Base-by-base conservation (phyloP, 2,329 filamentous ascomycete species). In the Aspergillus nomiae region DNA sequence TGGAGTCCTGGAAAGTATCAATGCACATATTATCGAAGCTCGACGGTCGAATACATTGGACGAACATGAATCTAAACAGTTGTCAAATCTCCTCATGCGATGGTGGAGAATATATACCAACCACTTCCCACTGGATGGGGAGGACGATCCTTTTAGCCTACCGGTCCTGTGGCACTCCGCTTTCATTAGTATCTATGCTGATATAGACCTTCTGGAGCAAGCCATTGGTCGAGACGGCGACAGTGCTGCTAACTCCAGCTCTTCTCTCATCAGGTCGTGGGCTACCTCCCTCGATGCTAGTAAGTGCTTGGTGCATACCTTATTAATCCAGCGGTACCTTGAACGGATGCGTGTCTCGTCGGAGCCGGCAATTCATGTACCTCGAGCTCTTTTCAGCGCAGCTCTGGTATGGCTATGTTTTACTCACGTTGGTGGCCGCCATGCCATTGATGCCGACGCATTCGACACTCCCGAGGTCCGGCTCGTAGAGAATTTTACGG, bases 161-260 rank as follows among this genome's bases (percentile, higher is more conserved):
- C 67, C 68, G 11, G 70, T 73, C 9, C 65, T 75, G 24, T 76
- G 73, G 73, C 73, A 76, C 50, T 69, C 68, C 0, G 66, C 72
- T 9, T 74, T 69, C 41, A 74, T 76, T 48, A 65, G 60, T 7
- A 58, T 75, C 1, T 68, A 71, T 50, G 69, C 68, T 2, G 71
- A 76, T 46, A 67, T 75, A 30, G 67, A 75, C 43, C 62, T 70
- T 2, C 55, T 75, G 19, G 73, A 76, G 56, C 65, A 67, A 59
- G 67, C 70, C 2, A 66, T 70, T 16, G 73, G 73, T 9, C 70
- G 73, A 19, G 68, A 74, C 36, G 73, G 73, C 1, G 8, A 7
- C 5, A n/a, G 6, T 43, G 57, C 63, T 19, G 34, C 63, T 16
- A 21, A 2, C 10, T 19, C n/a, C 12, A n/a, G 5, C 8, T 9